Conservation (phyloP, 208 protist genomes). For the Naegleria lovaniensis region DNA sequence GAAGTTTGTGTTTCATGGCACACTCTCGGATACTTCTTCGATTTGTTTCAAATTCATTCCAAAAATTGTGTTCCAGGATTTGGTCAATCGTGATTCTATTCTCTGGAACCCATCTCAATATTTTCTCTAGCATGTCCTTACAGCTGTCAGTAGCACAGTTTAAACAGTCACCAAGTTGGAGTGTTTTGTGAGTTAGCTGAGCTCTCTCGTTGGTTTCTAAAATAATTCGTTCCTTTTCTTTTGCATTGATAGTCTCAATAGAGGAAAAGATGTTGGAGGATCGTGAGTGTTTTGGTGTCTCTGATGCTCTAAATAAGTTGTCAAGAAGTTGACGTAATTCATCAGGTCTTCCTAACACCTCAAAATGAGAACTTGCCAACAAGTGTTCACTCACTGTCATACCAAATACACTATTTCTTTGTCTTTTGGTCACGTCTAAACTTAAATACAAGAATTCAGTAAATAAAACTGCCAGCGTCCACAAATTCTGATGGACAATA, state of each 20-base stretch:
- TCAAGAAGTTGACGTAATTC: not conserved
- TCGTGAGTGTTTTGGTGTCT: not conserved
- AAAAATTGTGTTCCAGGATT: not conserved
- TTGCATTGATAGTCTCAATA: not conserved
- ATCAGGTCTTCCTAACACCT: not conserved
- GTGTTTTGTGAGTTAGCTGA: not conserved
- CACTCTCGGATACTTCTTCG: not conserved
- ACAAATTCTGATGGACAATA: not conserved
- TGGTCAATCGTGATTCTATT: not conserved
- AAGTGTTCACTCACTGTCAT: not conserved
- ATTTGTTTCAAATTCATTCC: not conserved
- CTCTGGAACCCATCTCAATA: not conserved
- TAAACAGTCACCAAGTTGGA: not conserved
- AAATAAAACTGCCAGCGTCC: not conserved
- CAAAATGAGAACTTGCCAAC: not conserved
- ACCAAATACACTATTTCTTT: not conserved
- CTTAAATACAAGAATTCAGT: not conserved
- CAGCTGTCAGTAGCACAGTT: not conserved
- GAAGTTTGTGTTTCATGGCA: not conserved
- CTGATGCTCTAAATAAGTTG: not conserved
- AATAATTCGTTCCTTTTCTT: not conserved
- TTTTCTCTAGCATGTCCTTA: not conserved
- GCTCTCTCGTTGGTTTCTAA: not conserved
- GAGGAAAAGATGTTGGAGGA: not conserved
- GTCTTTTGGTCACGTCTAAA: not conserved